Percentiles rank a stretch among this genome's conserved stretches.
phyloP scores from a whole-genome alignment of 208 protist genomes.

The Wallacemonas sp. region DNA sequence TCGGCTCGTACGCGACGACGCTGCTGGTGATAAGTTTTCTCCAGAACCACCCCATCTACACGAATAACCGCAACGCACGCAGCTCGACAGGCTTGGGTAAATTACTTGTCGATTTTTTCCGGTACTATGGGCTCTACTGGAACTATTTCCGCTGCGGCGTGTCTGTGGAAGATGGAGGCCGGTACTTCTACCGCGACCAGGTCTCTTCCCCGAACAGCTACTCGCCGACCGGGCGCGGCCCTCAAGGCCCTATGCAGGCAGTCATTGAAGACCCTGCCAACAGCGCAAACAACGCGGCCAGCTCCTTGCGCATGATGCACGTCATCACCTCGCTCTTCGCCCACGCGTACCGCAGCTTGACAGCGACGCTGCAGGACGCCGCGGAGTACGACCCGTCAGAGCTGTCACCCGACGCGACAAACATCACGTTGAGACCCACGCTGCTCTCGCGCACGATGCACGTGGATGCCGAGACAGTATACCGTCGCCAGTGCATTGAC shows the following conservation, averaged over 20 bases:
- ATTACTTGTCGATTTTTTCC: slow-evolving; percentile 94
- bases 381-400: neutral
- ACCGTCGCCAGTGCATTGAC: slow-evolving; percentile 51
- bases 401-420: slow-evolving; percentile 40
- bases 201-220: slow-evolving; percentile 25
- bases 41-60: slow-evolving; percentile 88
- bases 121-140: slow-evolving; percentile 90
- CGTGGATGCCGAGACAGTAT: slow-evolving; percentile 58
- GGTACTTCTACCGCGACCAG: slow-evolving; percentile 50
- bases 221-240: slow-evolving; percentile 11
- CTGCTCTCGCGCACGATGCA: slow-evolving; percentile 84
- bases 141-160: slow-evolving; percentile 82
- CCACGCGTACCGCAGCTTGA: slow-evolving; percentile 72
- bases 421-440: slow-evolving; percentile 70
- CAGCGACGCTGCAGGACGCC: slow-evolving; percentile 29
- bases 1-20: slow-evolving; percentile 89
- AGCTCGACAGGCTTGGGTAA: slow-evolving; percentile 78
- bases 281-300: slow-evolving; percentile 78
- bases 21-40: slow-evolving; percentile 92
- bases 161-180: slow-evolving; percentile 50
- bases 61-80: slow-evolving; percentile 40
- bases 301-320: slow-evolving; percentile 75
- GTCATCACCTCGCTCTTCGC: slow-evolving; percentile 68
- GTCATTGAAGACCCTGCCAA: slow-evolving; percentile 74
- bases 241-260: slow-evolving; percentile 43